Base-by-base conservation (phyloP, 164 flowering plant species). In the Vitis amurensis region DNA sequence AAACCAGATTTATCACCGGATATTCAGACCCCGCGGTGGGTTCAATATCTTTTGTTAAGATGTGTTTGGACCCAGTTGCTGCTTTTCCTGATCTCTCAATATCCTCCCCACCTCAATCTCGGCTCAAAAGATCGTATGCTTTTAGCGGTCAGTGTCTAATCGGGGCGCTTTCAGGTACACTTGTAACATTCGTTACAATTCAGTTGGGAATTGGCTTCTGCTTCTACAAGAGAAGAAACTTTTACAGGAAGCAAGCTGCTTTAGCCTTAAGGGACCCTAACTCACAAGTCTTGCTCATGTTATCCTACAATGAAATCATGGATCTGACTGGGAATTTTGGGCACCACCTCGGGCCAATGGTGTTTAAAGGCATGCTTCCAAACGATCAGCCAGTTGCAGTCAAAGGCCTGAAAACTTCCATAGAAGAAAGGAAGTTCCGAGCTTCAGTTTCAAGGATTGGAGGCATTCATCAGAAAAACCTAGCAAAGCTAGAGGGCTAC, bases 41-140 rank as follows among this genome's bases (percentile, higher is more conserved):
- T 61, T 74, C 91, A 3, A 53, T 81, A 9, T 89, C 97, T 12
- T 91, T 79, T 68, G 86, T 87, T 15, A 91, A 84, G 86, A 82
- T 29, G 30, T 91, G 97, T 74, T 73, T 63, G 50, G 92, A 82
- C 68, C 97, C 97, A 1, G n/a, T 81, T 9, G 92, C 97, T 37
- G 86, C 68, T 9, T 66, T 78, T 47, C 85, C 87, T 68, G 58
- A 50, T 67, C 3, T 59, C 48, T 29, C 75, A 7, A 53, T 63
- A 61, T 51, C 71, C 9, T 65, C 78, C 8, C 71, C 76, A 17
- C 16, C 73, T 9, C 55, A 19, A 19, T 59, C 75, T 66, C 56
- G 19, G 1, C 61, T 27, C 15, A 79, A 50, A 19, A 16, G 37
- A 16, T 69, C 81, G 3, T 59, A 15, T 29, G 23, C 63, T 67